These are phyloP conservation scores for Farysia itapuensis DNA, from an alignment of 1,284 basidiomycete genomes.

Conservation along the genomic window DNA sequence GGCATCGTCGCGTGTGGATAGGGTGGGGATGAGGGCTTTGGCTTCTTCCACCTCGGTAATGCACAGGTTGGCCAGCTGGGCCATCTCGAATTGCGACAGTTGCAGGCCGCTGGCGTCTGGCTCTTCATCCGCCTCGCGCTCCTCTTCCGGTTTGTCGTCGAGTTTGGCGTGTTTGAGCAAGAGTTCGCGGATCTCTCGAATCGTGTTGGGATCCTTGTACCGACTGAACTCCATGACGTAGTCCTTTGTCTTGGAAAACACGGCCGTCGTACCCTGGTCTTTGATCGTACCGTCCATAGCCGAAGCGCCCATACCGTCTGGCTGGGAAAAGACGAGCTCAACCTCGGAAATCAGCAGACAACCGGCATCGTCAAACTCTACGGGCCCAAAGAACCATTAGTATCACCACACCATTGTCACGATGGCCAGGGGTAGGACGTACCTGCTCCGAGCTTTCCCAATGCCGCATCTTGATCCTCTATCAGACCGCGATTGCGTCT, in stretches of 20 bases:
- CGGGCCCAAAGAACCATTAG: no score
- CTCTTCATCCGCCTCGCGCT: conserved; percentile 24
- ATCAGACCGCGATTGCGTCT: conserved; percentile 24
- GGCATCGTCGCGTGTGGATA: conserved; percentile 84
- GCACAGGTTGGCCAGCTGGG: conserved; percentile 86
- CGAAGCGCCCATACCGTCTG: conserved; percentile 65
- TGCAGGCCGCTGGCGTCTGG: conserved; percentile 67
- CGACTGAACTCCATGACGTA: conserved; percentile 88
- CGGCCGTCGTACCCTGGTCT: conserved; percentile 77
- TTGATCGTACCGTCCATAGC: conserved; percentile 63
- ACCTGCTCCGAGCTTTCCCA: conserved; percentile 41
- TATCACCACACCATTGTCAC: not conserved
- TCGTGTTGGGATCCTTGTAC: conserved; percentile 82
- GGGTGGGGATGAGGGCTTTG: conserved; percentile 83
- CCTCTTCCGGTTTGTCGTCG: conserved; percentile 29
- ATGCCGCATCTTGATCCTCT: conserved; percentile 46
- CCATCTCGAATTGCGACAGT: conserved; percentile 85
- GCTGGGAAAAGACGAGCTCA: conserved; percentile 77
- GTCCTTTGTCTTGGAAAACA: conserved; percentile 87
- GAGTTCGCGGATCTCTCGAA: conserved; percentile 77
- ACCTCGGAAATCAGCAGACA: conserved; percentile 88
- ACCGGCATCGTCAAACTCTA: conserved; percentile 87
- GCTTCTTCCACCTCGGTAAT: conserved; percentile 85
- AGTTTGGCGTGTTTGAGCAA: conserved; percentile 37
- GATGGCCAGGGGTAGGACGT: not conserved